Conservation (phyloP, 2,329 filamentous ascomycete species). For the Penicillium hordei region DNA sequence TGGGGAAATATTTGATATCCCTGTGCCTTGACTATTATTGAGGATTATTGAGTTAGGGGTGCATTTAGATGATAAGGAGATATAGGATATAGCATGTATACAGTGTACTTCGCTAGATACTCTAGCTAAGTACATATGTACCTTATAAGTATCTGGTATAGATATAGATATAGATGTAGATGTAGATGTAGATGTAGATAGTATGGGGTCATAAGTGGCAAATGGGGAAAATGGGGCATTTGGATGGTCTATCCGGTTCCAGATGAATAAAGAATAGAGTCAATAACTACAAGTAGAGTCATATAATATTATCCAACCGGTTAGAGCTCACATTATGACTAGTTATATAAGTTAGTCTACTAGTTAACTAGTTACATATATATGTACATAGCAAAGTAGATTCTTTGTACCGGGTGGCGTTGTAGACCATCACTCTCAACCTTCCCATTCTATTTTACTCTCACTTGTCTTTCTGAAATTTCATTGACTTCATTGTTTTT, state of each 20-base stretch:
- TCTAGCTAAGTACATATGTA: neutral
- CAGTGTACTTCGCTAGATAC: no score
- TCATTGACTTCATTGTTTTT: neutral
- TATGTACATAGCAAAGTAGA: neutral
- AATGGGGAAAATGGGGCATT: slow-evolving; percentile 12
- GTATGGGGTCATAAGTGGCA: slow-evolving; percentile 6
- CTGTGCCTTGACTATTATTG: neutral
- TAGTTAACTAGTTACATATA: no score
- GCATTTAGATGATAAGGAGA: neutral
- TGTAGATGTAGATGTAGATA: neutral
- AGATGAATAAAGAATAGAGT: neutral
- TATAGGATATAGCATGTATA: neutral
- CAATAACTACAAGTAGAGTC: neutral
- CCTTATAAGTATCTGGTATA: neutral
- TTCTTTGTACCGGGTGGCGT: slow-evolving; percentile 19
- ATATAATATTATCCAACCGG: neutral
- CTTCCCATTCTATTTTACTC: neutral
- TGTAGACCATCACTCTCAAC: neutral
- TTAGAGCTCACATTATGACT: no score
- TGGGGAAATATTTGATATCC: slow-evolving; percentile 4
- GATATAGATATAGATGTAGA: no score
- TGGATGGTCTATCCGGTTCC: slow-evolving; percentile 3
- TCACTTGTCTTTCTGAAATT: slow-evolving; percentile 16
- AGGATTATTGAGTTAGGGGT: neutral
- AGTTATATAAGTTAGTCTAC: no score